These are phyloP conservation scores for Trametes maxima DNA, from an alignment of 768 basidiomycete species.

Conservation along the genomic window DNA sequence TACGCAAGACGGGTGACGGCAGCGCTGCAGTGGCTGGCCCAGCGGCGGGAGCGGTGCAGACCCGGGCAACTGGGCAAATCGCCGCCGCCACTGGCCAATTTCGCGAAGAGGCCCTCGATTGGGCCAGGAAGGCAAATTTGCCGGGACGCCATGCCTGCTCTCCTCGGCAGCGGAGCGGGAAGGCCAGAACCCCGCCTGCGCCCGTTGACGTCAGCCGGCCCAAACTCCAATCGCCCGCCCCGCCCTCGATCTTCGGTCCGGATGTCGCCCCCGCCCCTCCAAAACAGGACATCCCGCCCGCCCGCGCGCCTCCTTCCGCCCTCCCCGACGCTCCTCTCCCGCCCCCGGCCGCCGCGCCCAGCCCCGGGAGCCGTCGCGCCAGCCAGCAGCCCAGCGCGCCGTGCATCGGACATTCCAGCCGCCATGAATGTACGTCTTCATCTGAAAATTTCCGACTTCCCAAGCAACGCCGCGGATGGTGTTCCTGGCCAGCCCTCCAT, in stretches of 20 bases:
- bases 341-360: neutral
- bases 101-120: constrained; percentile 17
- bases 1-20: neutral
- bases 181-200: constrained; percentile 4
- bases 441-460: constrained; percentile 12
- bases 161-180: constrained; percentile 11
- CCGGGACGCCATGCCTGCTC: constrained; percentile 12
- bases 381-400: neutral
- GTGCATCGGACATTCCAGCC: neutral
- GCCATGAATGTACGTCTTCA: neutral
- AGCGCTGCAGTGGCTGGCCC: constrained; percentile 1
- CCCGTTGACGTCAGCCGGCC: constrained; percentile 14
- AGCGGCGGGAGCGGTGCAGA: neutral
- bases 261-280: neutral
- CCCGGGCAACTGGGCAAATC: neutral
- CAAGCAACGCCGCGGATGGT: constrained; percentile 4
- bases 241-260: constrained; percentile 6
- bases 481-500: neutral
- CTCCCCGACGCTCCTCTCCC: neutral
- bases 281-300: neutral
- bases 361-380: neutral
- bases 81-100: constrained; percentile 7
- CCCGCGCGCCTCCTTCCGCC: neutral
- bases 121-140: constrained; percentile 14
- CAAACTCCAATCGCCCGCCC: neutral